phyloP scores from a whole-genome alignment of 1,139 yeast species.

The Zygoascus sp. region DNA sequence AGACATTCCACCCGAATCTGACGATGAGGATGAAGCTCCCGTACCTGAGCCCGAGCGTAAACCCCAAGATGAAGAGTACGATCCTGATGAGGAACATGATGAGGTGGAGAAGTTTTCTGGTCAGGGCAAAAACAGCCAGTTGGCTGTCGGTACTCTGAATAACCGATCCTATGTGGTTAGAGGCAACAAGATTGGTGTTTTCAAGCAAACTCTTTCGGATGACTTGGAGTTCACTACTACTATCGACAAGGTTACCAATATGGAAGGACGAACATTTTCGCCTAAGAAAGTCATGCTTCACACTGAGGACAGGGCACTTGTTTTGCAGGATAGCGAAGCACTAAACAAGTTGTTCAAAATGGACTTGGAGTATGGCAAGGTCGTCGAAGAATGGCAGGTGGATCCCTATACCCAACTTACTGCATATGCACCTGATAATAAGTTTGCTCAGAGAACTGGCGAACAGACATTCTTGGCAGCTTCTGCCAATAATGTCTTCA shows the following conservation, averaged over 20 bases:
- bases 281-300: constrained; percentile 74
- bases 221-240: constrained; percentile 61
- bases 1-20: constrained; percentile 36
- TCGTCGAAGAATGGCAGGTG: constrained; percentile 78
- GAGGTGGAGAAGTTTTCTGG: constrained; percentile 33
- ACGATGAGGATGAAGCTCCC: constrained; percentile 35
- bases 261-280: constrained; percentile 49
- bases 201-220: constrained; percentile 52
- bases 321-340: constrained; percentile 53
- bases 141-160: constrained; percentile 66
- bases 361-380: constrained; percentile 75
- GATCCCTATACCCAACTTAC: constrained; percentile 42
- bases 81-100: constrained; percentile 34
- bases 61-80: constrained; percentile 28
- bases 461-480: constrained; percentile 75
- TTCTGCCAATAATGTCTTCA: constrained; percentile 59
- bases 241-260: constrained; percentile 53
- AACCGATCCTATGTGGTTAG: constrained; percentile 75
- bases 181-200: constrained; percentile 77
- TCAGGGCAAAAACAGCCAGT: constrained; percentile 49
- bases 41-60: constrained; percentile 26
- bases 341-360: constrained; percentile 53
- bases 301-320: constrained; percentile 62
- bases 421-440: constrained; percentile 62
- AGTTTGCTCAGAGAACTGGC: constrained; percentile 65